Percentiles rank a stretch among this genome's conserved stretches.
Conservation (phyloP, 805 yeast genomes). For the Myxozyma geophila region DNA sequence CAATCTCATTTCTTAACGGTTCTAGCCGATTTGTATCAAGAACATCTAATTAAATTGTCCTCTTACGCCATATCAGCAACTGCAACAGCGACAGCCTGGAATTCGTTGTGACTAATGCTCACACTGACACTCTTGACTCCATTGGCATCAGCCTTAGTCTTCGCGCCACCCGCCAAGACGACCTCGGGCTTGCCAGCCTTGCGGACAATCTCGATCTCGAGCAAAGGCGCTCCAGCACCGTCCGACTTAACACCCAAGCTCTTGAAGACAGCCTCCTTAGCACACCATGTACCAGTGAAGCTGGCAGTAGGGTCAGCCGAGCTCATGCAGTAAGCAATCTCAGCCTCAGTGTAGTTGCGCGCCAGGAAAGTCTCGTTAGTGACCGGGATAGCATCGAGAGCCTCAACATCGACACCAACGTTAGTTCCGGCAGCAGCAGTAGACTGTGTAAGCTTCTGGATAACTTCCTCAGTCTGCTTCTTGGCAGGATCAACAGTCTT, state of each 20-base stretch:
- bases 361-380: slow-evolving; percentile 90
- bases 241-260: slow-evolving; percentile 83
- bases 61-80: slow-evolving; percentile 47
- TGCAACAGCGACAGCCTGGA: slow-evolving; percentile 98
- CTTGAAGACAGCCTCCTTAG: slow-evolving; percentile 98
- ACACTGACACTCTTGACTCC: slow-evolving; percentile 78
- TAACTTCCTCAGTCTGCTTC: slow-evolving; percentile 64
- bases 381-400: slow-evolving; percentile 76
- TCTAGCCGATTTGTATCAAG: no score
- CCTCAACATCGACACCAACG: slow-evolving; percentile 97
- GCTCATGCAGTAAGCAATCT: slow-evolving; percentile 73
- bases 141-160: slow-evolving; percentile 67
- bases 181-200: slow-evolving; percentile 77
- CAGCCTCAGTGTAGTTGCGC: slow-evolving; percentile 85
- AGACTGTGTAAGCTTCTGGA: slow-evolving; percentile 58
- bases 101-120: slow-evolving; percentile 93
- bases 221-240: slow-evolving; percentile 95
- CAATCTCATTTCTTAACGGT: neutral
- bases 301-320: slow-evolving; percentile 86
- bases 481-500: slow-evolving; percentile 36
- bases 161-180: slow-evolving; percentile 73
- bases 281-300: slow-evolving; percentile 98
- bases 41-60: no score
- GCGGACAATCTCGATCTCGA: slow-evolving; percentile 85
- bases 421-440: slow-evolving; percentile 52